Base-by-base conservation (phyloP, 75 land plant species). In the Selaginella tamariscina region DNA sequence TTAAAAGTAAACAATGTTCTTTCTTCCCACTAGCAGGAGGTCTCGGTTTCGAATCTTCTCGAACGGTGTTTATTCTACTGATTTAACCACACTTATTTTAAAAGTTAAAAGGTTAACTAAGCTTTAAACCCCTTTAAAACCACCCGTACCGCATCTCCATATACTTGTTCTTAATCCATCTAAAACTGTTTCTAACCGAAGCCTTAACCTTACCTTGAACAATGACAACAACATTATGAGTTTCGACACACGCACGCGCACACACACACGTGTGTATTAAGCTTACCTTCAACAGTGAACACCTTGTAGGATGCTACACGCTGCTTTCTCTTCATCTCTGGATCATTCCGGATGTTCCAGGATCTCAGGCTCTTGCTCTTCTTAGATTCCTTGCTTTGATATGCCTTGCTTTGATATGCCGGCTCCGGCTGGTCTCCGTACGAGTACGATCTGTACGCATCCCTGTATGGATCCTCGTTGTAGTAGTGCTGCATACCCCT, bases 121-220 rank as follows among this genome's bases (percentile, higher is more conserved):
- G n/a, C n/a, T n/a, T n/a, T n/a, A n/a, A n/a, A n/a, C n/a, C n/a
- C n/a, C 49, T 15, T 39, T 49, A 54, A 65, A 64, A 80, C 87
- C 83, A 82, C 1, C 95, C 95, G 66, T 86, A 76, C 21, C 84
- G 73, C 2, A 90, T 70, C 29, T 83, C 80, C 28, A 76, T 29
- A 75, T 86, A 78, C 78, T 86, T 88, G 67, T 30, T 65, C 79
- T 88, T 88, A 72, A 88, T 80, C 93, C 93, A 88, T 62, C 79
- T 82, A 73, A 84, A 78, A 75, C 93, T 82, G 72, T 49, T 82
- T 74, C 75, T 74, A 33, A 88, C 84, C 0, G 81, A 77, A 18
- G 79, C 63, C 67, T 88, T 88, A 27, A 86, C 59, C 79, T 88
- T 88, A 15, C 49, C 49, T n/a, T n/a, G n/a, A n/a, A n/a, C n/a